Evolutionary conservation across 2,329 filamentous ascomycete genomes (phyloP), one percentile per base, ranked within the genome.

Genomic region (Ophiostoma quercus): DNA sequence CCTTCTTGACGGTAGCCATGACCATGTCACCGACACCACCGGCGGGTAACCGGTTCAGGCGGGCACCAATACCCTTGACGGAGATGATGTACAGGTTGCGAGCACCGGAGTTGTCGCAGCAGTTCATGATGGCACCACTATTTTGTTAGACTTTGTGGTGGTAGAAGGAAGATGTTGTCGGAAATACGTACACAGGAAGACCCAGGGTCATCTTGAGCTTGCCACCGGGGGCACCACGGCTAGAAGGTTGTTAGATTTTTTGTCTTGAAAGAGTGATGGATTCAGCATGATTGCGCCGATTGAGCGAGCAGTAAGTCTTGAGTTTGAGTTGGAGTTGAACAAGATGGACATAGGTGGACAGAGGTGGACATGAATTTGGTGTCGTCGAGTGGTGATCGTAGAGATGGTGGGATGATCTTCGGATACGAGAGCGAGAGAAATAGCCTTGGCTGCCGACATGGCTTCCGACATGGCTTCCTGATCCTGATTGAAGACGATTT

Each of bases 121-220:
- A 99, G 89, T 99, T 99, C 92, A 99, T 96, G 84, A 98, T 94
- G 81, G 95, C 95, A 84, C 95, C 95, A 83, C 65, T 66, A 37
- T 66, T 0, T 43, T 66, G 39, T 41, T 66, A 47, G 65, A 19
- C 6, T n/a, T n/a, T 11, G 32, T 34, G 14, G 6, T 4, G 12
- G 4, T n/a, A 37, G 29, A 34, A 14, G 51, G 3, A 9, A n/a
- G 14, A 25, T 2, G 62, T 39, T 8, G 37, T 25, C 9, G 19
- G 12, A 11, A 29, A 37, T 66, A 66, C 65, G 25, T 66, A 66
- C 65, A 97, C 93, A 85, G 95, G 95, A 80, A 99, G 93, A 97
- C 92, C 95, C 85, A 99, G 92, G 84, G 95, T 97, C 95, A 99
- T 99, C 92, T 97, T 98, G 80, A 98, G 92, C 92, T 99, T 99